Evolutionary conservation across 2,329 filamentous ascomycete genomes (phyloP).

Genomic region (Cladosporium sp.): DNA sequence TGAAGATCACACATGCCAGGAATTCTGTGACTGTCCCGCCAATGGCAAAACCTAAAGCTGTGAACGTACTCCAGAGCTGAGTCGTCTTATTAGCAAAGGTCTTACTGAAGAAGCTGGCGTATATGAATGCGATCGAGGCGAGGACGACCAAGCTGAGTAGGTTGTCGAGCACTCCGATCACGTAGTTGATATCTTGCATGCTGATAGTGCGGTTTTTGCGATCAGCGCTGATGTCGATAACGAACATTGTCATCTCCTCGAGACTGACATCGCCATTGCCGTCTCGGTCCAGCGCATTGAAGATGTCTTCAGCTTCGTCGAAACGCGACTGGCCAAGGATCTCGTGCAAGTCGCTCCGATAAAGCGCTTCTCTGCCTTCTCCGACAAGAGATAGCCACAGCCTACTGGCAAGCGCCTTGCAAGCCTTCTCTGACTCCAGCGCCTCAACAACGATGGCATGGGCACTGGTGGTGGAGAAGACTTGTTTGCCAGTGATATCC

Average conservation of each 20-base stretch:
- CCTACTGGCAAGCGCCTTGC: constrained; percentile 31
- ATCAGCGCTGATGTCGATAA: constrained; percentile 27
- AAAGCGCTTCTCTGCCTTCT: constrained; percentile 24
- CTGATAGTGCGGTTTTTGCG: constrained; percentile 29
- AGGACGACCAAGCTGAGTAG: constrained; percentile 28
- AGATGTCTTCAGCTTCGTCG: constrained; percentile 30
- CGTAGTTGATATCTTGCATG: constrained; percentile 33
- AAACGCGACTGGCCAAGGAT: constrained; percentile 24
- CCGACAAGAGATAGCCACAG: constrained; percentile 33
- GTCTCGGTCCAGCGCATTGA: constrained; percentile 30
- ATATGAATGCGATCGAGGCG: constrained; percentile 30
- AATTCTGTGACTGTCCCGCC: constrained; percentile 91
- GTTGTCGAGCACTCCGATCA: constrained; percentile 32
- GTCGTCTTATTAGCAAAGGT: constrained; percentile 25
- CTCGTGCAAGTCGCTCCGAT: constrained; percentile 25
- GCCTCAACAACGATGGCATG: constrained; percentile 29
- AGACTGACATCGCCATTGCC: constrained; percentile 33
- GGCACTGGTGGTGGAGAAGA: constrained; percentile 56
- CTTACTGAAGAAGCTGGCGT: constrained; percentile 31
- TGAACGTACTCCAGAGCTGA: constrained; percentile 25
- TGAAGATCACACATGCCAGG: constrained; percentile 92
- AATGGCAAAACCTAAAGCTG: constrained; percentile 76
- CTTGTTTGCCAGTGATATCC: constrained; percentile 80
- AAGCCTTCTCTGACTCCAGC: constrained; percentile 26
- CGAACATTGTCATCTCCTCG: constrained; percentile 32